phyloP scores from a whole-genome alignment of 148 eudicot species.

The Drosera capensis region DNA sequence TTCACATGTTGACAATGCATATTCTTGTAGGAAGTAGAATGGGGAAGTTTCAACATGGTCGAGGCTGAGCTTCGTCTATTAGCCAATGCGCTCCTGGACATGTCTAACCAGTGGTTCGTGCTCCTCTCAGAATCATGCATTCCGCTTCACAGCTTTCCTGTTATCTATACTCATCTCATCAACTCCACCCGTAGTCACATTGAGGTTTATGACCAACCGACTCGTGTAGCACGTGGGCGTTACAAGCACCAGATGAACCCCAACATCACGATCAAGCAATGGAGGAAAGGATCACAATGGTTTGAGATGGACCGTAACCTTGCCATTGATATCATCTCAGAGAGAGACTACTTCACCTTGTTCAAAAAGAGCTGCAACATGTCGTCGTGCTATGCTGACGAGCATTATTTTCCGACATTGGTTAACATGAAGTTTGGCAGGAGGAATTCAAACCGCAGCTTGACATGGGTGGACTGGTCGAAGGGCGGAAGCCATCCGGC shows the following conservation, averaged over 20 bases:
- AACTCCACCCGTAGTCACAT: slow-evolving; percentile 45
- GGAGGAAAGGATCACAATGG: slow-evolving; percentile 98
- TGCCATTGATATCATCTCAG: slow-evolving; percentile 41
- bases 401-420: slow-evolving; percentile 77
- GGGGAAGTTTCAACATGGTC: slow-evolving; percentile 71
- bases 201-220: slow-evolving; percentile 34
- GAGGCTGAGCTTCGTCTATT: slow-evolving; percentile 78
- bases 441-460: slow-evolving; percentile 23
- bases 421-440: slow-evolving; percentile 16
- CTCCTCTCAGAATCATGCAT: slow-evolving; percentile 84
- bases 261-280: slow-evolving; percentile 33
- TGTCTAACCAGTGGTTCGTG: slow-evolving; percentile 61
- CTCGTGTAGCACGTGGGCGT: slow-evolving; percentile 54
- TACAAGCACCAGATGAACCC: slow-evolving; percentile 60
- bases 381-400: slow-evolving; percentile 72
- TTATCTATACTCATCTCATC: slow-evolving; percentile 55
- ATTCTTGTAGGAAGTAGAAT: slow-evolving; percentile 36
- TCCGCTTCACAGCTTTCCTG: slow-evolving; percentile 70
- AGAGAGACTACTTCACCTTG: slow-evolving; percentile 29
- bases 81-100: slow-evolving; percentile 69
- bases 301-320: slow-evolving; percentile 54
- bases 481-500: slow-evolving; percentile 27
- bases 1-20: neutral
- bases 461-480: slow-evolving; percentile 43
- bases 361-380: slow-evolving; percentile 38